Conservation (phyloP, 208 protist genomes). For the Balamuthia mandrillaris region DNA sequence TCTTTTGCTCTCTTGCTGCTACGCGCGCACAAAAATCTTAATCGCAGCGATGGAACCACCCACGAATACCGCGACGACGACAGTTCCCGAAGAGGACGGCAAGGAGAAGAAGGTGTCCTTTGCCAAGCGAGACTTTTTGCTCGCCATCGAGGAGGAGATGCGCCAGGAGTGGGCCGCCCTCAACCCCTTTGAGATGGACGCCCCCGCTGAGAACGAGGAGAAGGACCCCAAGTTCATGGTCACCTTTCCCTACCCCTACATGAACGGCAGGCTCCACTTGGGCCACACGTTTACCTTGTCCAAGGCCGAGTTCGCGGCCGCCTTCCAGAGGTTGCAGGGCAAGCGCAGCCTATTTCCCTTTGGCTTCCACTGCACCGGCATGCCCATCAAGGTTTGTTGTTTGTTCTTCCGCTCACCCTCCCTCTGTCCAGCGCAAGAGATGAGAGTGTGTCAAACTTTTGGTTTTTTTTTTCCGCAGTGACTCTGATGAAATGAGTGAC, state of each 20-base stretch:
- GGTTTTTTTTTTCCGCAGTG: too few relatives aligned
- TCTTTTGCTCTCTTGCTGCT: too few relatives aligned
- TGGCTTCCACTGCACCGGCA: constrained; percentile 99
- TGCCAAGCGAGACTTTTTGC: constrained; percentile 74
- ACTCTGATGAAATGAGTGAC: too few relatives aligned
- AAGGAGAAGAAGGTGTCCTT: too few relatives aligned
- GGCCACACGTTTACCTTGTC: constrained; percentile 98
- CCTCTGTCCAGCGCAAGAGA: background rate
- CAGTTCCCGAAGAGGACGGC: too few relatives aligned
- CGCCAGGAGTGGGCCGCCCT: constrained; percentile 72
- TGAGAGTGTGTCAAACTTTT: too few relatives aligned
- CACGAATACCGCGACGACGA: too few relatives aligned
- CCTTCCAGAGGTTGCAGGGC: constrained; percentile 96
- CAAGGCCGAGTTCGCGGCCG: constrained; percentile 97
- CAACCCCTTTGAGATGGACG: constrained; percentile 79
- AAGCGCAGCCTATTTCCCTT: constrained; percentile 98
- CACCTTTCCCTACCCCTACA: constrained; percentile 99
- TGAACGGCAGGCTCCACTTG: constrained; percentile 98
- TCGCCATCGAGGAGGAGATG: constrained; percentile 70
- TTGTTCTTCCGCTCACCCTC: background rate
- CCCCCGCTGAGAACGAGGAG: constrained; percentile 42
- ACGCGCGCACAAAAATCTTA: too few relatives aligned
- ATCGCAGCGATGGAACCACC: too few relatives aligned
- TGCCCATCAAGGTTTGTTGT: constrained; percentile 99
- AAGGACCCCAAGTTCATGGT: constrained; percentile 90